These are phyloP conservation scores for Phanerochaete sordida DNA, from an alignment of 768 basidiomycete species.

Conservation along the genomic window DNA sequence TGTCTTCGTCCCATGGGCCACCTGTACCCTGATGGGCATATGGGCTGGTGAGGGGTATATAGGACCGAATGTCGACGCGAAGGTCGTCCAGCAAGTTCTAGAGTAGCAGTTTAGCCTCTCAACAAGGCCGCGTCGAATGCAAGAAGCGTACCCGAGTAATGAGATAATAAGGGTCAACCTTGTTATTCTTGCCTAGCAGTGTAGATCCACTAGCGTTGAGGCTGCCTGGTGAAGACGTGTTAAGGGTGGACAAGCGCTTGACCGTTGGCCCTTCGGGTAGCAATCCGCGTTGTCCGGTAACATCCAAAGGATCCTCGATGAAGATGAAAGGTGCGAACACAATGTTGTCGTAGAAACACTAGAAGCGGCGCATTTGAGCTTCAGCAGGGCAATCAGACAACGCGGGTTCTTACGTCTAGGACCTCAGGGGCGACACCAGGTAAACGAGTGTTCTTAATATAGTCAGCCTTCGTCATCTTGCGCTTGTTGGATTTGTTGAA, in stretches of 20 bases:
- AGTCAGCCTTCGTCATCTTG: slow-evolving; percentile 96
- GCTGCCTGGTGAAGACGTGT: slow-evolving; percentile 25
- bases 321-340: slow-evolving; percentile 96
- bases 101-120: slow-evolving; percentile 4
- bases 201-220: slow-evolving; percentile 30
- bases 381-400: not conserved
- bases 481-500: slow-evolving; percentile 98
- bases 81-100: slow-evolving; percentile 68
- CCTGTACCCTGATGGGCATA: slow-evolving; percentile 64
- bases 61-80: slow-evolving; percentile 58
- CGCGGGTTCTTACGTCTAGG: slow-evolving; percentile 64
- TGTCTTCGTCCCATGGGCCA: slow-evolving; percentile 64
- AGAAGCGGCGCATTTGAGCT: not conserved
- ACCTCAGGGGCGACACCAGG: slow-evolving; percentile 82
- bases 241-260: slow-evolving; percentile 37
- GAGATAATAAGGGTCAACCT: slow-evolving; percentile 89
- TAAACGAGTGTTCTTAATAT: slow-evolving; percentile 86
- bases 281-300: slow-evolving; percentile 52
- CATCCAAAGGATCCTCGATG: slow-evolving; percentile 85
- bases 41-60: slow-evolving; percentile 59
- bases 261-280: slow-evolving; percentile 36
- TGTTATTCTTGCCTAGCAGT: slow-evolving; percentile 53
- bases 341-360: slow-evolving; percentile 98
- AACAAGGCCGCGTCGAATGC: not conserved
- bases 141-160: slow-evolving; percentile 65